Evolutionary conservation across 1,284 basidiomycete genomes (phyloP).

Genomic region (Tremellales sp.): DNA sequence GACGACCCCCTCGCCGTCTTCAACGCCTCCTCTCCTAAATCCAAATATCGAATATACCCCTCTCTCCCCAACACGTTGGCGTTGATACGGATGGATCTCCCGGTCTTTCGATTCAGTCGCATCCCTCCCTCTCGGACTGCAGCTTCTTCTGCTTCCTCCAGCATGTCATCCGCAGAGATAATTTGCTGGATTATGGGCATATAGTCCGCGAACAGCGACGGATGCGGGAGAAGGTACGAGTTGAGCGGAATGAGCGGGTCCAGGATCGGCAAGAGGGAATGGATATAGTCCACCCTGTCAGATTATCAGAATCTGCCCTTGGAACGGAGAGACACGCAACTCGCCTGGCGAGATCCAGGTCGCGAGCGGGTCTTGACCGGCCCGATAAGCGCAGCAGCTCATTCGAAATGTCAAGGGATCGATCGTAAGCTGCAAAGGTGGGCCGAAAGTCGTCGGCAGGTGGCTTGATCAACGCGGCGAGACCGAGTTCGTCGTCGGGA

Average conservation of each 20-base stretch:
- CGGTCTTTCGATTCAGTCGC: slow-evolving; percentile 39
- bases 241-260: slow-evolving; percentile 48
- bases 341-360: slow-evolving; percentile 21
- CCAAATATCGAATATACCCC: slow-evolving; percentile 20
- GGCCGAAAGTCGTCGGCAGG: slow-evolving; percentile 19
- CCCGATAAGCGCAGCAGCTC: slow-evolving; percentile 42
- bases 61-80: slow-evolving; percentile 5
- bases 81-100: slow-evolving; percentile 33
- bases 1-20: slow-evolving; percentile 1
- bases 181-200: slow-evolving; percentile 66
- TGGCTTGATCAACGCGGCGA: slow-evolving; percentile 52
- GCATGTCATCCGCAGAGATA: slow-evolving; percentile 62
- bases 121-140: slow-evolving; percentile 28
- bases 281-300: slow-evolving; percentile 27
- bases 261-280: slow-evolving; percentile 50
- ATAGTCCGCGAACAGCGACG: slow-evolving; percentile 62
- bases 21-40: slow-evolving; percentile 11
- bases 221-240: slow-evolving; percentile 49
- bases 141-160: slow-evolving; percentile 35
- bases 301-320: neutral
- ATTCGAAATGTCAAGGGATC: slow-evolving; percentile 25
- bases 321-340: slow-evolving; percentile 2
- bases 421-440: slow-evolving; percentile 16
- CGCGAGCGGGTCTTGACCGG: slow-evolving; percentile 9
- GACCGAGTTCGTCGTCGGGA: slow-evolving; percentile 61